These are phyloP conservation scores for Dryas drummondii DNA, from an alignment of 306 rosid species.

Conservation along the genomic window DNA sequence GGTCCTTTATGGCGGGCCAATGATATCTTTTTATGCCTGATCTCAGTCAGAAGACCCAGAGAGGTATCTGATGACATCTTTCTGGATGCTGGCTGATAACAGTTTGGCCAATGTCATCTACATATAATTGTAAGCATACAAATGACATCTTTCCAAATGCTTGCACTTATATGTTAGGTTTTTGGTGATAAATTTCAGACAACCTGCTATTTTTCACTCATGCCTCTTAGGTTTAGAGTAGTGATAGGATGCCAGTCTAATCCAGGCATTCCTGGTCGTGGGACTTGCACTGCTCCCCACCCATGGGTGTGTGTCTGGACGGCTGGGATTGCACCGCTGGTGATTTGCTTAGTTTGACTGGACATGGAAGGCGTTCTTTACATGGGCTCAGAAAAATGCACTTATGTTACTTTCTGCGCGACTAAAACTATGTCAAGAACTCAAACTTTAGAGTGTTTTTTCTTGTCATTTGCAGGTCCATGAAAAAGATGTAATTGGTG, in stretches of 20 bases:
- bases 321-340: not conserved
- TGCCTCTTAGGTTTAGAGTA: not conserved
- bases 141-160: not conserved
- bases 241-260: not conserved
- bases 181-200: not conserved
- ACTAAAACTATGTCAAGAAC: not conserved
- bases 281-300: not conserved
- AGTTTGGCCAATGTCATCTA: not conserved
- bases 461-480: slow-evolving; percentile 58
- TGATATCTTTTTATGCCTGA: not conserved
- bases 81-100: not conserved
- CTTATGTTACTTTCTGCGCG: not conserved
- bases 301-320: not conserved
- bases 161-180: not conserved
- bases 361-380: not conserved
- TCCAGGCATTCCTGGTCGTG: not conserved
- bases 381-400: not conserved
- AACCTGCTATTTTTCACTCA: not conserved
- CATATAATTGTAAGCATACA: not conserved
- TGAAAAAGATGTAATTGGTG: slow-evolving; percentile 91
- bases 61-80: not conserved
- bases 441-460: not conserved
- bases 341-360: not conserved
- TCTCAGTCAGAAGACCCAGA: not conserved
- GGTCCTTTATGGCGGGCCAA: not conserved